Conservation (phyloP, 2,329 filamentous ascomycete species). For the Helotiales sp. region DNA sequence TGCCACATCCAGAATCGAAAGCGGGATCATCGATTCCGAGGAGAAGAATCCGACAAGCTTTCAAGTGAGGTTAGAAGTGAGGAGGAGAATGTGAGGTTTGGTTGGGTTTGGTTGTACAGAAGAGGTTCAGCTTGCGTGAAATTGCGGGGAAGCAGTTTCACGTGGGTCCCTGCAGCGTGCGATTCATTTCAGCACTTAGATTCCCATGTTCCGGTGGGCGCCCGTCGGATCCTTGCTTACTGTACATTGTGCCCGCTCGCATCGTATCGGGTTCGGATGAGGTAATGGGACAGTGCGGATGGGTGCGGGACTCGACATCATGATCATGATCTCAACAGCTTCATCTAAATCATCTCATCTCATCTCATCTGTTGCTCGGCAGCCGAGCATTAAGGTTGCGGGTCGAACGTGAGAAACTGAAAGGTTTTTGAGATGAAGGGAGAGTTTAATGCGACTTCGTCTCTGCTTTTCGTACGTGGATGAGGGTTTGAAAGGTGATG, state of each 20-base stretch:
- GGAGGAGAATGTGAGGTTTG: not conserved
- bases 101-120: not conserved
- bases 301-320: no score
- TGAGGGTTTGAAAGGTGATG: not conserved
- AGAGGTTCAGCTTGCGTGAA: not conserved
- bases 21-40: no score
- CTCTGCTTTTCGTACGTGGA: no score
- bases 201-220: not conserved
- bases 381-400: no score
- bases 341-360: no score
- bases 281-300: no score
- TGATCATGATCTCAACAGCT: no score
- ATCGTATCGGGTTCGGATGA: no score
- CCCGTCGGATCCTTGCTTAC: not conserved
- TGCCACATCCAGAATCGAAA: no score
- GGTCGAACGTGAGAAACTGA: not conserved
- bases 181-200: slow-evolving; percentile 1
- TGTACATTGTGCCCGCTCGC: no score
- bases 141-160: not conserved
- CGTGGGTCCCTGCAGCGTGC: not conserved
- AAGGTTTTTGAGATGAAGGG: not conserved
- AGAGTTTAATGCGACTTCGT: not conserved
- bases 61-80: not conserved
- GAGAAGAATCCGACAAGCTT: not conserved
- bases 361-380: no score